Percentiles rank a stretch among this genome's conserved stretches.
These are phyloP conservation scores for Geosmithia flava DNA, from an alignment of 2,329 filamentous ascomycete genomes.

Conservation along the genomic window DNA sequence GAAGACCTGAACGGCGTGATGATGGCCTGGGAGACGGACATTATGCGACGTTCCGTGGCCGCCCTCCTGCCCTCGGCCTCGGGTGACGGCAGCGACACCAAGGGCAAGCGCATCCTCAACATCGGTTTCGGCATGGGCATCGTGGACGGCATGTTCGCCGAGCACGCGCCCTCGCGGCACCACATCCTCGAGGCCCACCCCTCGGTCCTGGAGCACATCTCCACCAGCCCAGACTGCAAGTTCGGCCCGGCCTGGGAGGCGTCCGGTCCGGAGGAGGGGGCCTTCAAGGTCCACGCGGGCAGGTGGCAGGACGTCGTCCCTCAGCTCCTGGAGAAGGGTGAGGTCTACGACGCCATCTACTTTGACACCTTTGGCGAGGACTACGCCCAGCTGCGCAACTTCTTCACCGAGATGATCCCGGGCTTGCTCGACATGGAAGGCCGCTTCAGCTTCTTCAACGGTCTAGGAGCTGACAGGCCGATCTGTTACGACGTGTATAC, in stretches of 20 bases:
- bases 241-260: slow-evolving; percentile 46
- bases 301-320: slow-evolving; percentile 75
- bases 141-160: slow-evolving; percentile 64
- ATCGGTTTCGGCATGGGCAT: slow-evolving; percentile 90
- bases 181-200: slow-evolving; percentile 84
- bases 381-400: slow-evolving; percentile 71
- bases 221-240: slow-evolving; percentile 26
- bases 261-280: slow-evolving; percentile 46
- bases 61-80: slow-evolving; percentile 37
- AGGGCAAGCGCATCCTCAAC: slow-evolving; percentile 63
- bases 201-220: slow-evolving; percentile 56
- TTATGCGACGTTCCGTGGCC: slow-evolving; percentile 69
- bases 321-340: slow-evolving; percentile 51
- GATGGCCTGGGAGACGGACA: slow-evolving; percentile 86
- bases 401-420: slow-evolving; percentile 82
- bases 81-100: slow-evolving; percentile 7
- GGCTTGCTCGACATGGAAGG: slow-evolving; percentile 60
- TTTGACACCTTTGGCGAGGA: slow-evolving; percentile 98
- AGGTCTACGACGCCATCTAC: slow-evolving; percentile 79
- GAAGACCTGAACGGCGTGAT: slow-evolving; percentile 72
- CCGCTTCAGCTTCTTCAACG: slow-evolving; percentile 80
- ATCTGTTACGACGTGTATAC: slow-evolving; percentile 96
- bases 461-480: slow-evolving; percentile 80
- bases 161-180: slow-evolving; percentile 53
- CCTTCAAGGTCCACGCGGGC: slow-evolving; percentile 55